phyloP scores from a whole-genome alignment of 441 rosid genomes.

The Arabidopsis hybrid region DNA sequence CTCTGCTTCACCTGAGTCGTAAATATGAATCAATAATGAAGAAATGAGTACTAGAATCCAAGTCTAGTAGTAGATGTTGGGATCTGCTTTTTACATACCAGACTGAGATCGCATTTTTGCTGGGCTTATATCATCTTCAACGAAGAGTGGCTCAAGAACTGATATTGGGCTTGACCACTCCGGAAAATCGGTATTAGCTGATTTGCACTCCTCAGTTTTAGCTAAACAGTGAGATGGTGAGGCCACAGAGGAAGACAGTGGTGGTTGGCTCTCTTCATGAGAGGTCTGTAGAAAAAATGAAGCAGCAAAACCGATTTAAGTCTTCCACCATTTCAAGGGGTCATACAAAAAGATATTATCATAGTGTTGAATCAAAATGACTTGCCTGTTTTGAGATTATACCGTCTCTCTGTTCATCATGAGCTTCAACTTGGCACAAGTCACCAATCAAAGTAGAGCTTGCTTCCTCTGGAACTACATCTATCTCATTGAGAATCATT shows the following conservation, averaged over 20 bases:
- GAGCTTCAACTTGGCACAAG: constrained; percentile 43
- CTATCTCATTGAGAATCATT: constrained; percentile 47
- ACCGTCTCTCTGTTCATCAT: constrained; percentile 42
- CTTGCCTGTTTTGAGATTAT: constrained; percentile 53
- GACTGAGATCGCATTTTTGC: constrained; percentile 59
- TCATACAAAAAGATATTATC: constrained; percentile 5
- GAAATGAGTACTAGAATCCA: constrained; percentile 19
- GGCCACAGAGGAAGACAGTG: constrained; percentile 52
- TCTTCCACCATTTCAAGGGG: constrained; percentile 33
- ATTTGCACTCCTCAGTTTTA: constrained; percentile 56
- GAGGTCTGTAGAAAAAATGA: constrained; percentile 55
- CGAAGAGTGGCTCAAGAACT: constrained; percentile 79
- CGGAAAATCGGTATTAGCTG: constrained; percentile 48
- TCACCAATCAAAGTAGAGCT: constrained; percentile 43
- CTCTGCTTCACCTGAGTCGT: constrained; percentile 58
- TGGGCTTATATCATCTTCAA: constrained; percentile 83
- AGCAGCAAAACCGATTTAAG: constrained; percentile 10
- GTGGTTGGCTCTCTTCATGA: constrained; percentile 51
- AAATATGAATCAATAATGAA: constrained; percentile 37
- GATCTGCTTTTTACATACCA: constrained; percentile 52
- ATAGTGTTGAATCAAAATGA: constrained; percentile 31
- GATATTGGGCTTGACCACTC: constrained; percentile 89
- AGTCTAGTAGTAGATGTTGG: constrained; percentile 13
- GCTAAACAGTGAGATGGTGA: constrained; percentile 62
- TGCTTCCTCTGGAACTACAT: constrained; percentile 45